Percentiles rank a stretch among this genome's conserved stretches.
These are phyloP conservation scores for Phoma herbarum DNA, from an alignment of 2,329 filamentous ascomycete genomes.

Conservation along the genomic window DNA sequence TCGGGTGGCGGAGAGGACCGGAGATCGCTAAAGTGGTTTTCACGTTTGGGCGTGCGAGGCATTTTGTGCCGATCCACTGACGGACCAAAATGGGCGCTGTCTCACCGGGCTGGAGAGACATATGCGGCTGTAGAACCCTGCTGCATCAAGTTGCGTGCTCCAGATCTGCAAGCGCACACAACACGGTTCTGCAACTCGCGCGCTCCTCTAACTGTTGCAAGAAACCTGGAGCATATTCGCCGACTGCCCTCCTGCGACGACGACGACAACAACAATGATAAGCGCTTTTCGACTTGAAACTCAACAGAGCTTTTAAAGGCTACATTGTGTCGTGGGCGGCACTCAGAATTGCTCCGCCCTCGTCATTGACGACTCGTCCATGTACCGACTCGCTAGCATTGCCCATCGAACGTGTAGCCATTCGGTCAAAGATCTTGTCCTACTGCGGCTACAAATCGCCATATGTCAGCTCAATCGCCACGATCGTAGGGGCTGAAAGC, in stretches of 20 bases:
- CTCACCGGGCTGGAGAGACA: background rate
- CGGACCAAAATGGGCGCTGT: background rate
- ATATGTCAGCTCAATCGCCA: background rate
- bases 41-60: background rate
- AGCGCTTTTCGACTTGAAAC: background rate
- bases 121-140: background rate
- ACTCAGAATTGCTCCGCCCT: background rate
- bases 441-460: too few relatives aligned
- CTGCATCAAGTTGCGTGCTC: background rate
- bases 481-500: background rate
- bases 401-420: too few relatives aligned
- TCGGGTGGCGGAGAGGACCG: background rate
- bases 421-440: too few relatives aligned
- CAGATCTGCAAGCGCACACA: background rate
- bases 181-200: background rate
- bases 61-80: background rate
- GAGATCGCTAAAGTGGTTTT: too few relatives aligned
- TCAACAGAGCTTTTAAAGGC: background rate
- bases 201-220: background rate
- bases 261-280: too few relatives aligned
- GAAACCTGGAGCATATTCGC: background rate
- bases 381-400: too few relatives aligned
- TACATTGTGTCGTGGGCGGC: background rate
- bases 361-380: background rate
- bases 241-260: background rate